Evolutionary conservation across 306 rosid species (phyloP).

Genomic region (Hippophae rhamnoides): DNA sequence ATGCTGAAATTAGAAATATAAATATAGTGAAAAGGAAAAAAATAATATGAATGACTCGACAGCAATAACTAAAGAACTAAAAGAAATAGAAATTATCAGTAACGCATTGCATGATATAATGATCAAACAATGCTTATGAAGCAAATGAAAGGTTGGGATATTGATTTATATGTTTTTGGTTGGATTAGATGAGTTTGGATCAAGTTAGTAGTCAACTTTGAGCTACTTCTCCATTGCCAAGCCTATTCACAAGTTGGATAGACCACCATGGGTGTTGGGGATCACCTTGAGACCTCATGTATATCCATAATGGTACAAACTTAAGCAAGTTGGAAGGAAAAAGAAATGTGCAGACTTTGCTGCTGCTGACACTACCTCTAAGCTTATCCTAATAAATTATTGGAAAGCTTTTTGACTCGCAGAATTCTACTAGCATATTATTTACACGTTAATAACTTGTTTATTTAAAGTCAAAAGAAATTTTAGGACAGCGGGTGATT

Average conservation of each 20-base stretch:
- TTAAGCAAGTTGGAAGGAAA: too few species aligned
- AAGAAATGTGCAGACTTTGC: background rate
- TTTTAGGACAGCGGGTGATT: background rate
- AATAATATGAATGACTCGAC: background rate
- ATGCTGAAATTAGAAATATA: conserved; percentile 48
- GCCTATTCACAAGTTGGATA: too few species aligned
- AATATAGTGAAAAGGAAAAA: conserved; percentile 10
- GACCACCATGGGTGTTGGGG: too few species aligned
- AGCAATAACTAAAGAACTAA: background rate
- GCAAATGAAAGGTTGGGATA: too few species aligned
- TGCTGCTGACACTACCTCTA: background rate
- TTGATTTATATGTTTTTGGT: background rate
- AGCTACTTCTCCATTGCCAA: too few species aligned
- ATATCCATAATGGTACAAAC: too few species aligned
- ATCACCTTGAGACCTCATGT: too few species aligned
- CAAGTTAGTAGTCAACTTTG: too few species aligned
- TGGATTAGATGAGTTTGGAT: background rate
- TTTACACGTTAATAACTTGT: background rate
- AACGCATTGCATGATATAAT: background rate
- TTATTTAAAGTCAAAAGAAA: background rate
- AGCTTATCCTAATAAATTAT: background rate
- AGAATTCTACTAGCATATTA: background rate
- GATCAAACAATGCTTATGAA: background rate
- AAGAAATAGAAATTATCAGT: too few species aligned
- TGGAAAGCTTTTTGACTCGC: background rate